Evolutionary conservation across 208 protist genomes (phyloP).

Genomic region (Herpetomonas samuelpessoai): DNA sequence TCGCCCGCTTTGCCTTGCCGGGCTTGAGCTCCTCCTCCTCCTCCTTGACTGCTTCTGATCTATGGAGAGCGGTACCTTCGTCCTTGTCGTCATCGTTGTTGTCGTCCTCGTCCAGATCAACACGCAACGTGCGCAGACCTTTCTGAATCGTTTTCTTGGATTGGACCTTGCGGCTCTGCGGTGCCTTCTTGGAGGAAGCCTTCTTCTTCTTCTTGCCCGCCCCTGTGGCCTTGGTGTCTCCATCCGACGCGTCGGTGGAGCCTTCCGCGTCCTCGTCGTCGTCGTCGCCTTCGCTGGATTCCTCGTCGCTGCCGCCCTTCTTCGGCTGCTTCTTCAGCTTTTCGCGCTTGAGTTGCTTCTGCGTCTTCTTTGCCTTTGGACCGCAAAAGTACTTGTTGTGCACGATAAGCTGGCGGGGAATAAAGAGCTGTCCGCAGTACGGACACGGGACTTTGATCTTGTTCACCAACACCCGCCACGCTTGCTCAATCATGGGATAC

Average conservation of each 20-base stretch:
- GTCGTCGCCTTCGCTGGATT: constrained; percentile 1
- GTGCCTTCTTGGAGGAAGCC: background rate
- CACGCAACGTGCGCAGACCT: constrained; percentile 71
- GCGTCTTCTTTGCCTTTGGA: constrained; percentile 74
- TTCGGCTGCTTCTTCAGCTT: constrained; percentile 28
- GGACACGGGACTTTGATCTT: constrained; percentile 85
- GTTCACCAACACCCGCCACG: constrained; percentile 80
- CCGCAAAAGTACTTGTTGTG: constrained; percentile 96
- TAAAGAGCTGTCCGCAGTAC: constrained; percentile 87
- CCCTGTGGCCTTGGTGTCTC: too few relatives aligned
- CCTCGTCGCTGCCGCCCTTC: background rate
- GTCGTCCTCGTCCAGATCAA: constrained; percentile 56
- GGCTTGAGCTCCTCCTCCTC: constrained; percentile 22
- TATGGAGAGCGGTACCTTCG: too few relatives aligned
- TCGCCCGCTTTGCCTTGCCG: too few relatives aligned
- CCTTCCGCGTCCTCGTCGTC: constrained; percentile 4
- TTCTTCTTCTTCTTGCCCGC: too few relatives aligned
- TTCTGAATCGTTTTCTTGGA: constrained; percentile 76
- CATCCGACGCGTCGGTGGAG: too few relatives aligned
- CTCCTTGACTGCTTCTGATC: constrained; percentile 1
- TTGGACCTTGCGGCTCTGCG: constrained; percentile 36
- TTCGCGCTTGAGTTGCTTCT: constrained; percentile 85
- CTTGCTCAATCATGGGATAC: constrained; percentile 91
- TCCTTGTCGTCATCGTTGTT: background rate
- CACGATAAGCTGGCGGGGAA: constrained; percentile 83